Conservation (phyloP, 2,329 filamentous ascomycete species). For the Zalaria sp. region DNA sequence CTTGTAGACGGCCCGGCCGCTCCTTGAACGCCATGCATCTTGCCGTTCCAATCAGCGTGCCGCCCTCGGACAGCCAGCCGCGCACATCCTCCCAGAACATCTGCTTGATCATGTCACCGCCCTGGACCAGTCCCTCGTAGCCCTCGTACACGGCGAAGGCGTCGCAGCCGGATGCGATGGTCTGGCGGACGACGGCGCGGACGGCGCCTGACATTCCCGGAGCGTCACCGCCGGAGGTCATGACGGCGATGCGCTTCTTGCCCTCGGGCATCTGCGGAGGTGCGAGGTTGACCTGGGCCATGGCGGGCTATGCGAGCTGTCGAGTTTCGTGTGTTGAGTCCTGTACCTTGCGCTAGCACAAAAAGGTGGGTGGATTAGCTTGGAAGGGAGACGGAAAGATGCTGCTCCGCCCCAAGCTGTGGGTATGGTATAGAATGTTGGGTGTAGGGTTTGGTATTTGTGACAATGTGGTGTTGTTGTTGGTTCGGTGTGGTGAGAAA, state of each 20-base stretch:
- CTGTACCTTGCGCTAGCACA: too few relatives aligned
- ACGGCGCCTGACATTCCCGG: constrained; percentile 92
- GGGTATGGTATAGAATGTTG: not conserved
- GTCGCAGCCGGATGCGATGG: constrained; percentile 56
- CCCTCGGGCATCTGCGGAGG: constrained; percentile 3
- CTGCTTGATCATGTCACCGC: constrained; percentile 73
- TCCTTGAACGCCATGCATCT: constrained; percentile 88
- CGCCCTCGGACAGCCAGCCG: constrained; percentile 85
- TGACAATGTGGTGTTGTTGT: too few relatives aligned
- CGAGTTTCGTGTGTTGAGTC: not conserved
- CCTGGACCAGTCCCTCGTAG: constrained; percentile 87
- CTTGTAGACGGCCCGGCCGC: constrained; percentile 65
- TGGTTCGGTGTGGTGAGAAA: too few relatives aligned
- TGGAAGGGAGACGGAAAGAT: too few relatives aligned
- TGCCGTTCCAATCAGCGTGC: constrained; percentile 90
- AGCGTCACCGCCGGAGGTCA: constrained; percentile 90
- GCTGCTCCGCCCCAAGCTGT: not conserved
- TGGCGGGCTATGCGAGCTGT: constrained; percentile 1
- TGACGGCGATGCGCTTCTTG: constrained; percentile 63
- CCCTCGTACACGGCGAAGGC: constrained; percentile 59
- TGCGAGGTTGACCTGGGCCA: constrained; percentile 6
- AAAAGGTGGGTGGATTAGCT: too few relatives aligned
- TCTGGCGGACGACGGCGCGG: constrained; percentile 79
- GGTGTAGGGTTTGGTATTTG: too few relatives aligned
- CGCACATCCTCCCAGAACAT: constrained; percentile 90